A percentile compares a stretch with the other conserved stretches of the same genome.
Evolutionary conservation across 2,329 filamentous ascomycete genomes (phyloP).

Genomic region (Clonostachys sp.): DNA sequence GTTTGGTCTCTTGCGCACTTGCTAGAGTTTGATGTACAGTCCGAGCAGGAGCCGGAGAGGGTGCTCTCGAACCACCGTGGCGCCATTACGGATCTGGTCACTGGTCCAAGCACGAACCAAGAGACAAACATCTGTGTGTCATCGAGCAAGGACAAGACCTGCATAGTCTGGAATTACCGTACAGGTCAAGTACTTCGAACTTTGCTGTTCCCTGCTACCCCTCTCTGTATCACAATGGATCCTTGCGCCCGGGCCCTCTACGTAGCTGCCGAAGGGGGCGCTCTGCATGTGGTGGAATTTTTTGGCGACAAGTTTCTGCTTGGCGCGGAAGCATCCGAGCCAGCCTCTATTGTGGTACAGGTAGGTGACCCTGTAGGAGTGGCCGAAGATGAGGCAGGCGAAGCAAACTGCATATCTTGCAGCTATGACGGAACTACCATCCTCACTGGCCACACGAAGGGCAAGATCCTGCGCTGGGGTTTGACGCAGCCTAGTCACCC

Average conservation of each 20-base stretch:
- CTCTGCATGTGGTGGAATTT: conserved; percentile 75
- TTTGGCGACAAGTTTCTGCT: conserved; percentile 52
- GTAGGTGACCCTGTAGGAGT: conserved; percentile 48
- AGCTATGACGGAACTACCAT: conserved; percentile 80
- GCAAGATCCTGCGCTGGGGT: conserved; percentile 79
- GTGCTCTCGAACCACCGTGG: conserved; percentile 76
- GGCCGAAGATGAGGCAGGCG: conserved; percentile 58
- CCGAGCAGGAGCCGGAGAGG: conserved; percentile 64
- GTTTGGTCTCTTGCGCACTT: conserved; percentile 83
- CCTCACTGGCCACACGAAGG: conserved; percentile 75
- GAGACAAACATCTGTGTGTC: conserved; percentile 81
- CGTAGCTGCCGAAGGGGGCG: conserved; percentile 74
- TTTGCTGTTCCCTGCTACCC: conserved; percentile 70
- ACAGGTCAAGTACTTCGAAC: conserved; percentile 75
- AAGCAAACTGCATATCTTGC: conserved; percentile 63
- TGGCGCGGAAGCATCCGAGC: conserved; percentile 42
- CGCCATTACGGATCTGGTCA: conserved; percentile 60
- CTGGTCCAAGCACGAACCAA: conserved; percentile 61
- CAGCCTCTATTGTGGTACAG: conserved; percentile 54
- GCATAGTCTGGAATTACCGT: conserved; percentile 89
- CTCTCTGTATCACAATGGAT: conserved; percentile 72
- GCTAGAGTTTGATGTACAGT: conserved; percentile 52
- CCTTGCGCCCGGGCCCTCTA: conserved; percentile 81
- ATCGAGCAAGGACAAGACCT: conserved; percentile 79
- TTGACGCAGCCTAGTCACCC: conserved; percentile 65